These are phyloP conservation scores for Usnea hakonensis DNA, from an alignment of 495 filamentous ascomycete species.

Conservation along the genomic window DNA sequence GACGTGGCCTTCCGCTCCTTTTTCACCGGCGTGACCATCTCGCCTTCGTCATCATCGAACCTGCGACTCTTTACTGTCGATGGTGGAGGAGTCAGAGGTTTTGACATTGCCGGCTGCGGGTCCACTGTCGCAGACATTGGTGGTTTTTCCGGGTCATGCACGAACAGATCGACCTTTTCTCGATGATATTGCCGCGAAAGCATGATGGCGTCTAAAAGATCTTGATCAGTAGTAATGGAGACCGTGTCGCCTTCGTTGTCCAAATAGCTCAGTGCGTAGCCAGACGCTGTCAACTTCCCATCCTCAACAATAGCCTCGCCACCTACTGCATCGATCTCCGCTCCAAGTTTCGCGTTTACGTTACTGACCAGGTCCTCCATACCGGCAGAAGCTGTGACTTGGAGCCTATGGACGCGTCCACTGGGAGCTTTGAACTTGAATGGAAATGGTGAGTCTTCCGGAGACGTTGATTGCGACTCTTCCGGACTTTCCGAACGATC, in stretches of 20 bases:
- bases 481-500: constrained; percentile 56
- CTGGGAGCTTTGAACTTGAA: constrained; percentile 99
- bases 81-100: constrained; percentile 49
- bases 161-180: constrained; percentile 95
- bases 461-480: constrained; percentile 31
- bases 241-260: constrained; percentile 98
- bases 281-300: constrained; percentile 68
- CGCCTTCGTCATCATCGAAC: constrained; percentile 52
- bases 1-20: constrained; percentile 29
- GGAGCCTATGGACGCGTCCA: constrained; percentile 87
- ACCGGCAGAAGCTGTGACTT: constrained; percentile 71
- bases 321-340: constrained; percentile 80
- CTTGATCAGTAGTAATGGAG: constrained; percentile 91
- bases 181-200: constrained; percentile 66
- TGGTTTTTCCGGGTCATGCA: constrained; percentile 85
- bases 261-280: constrained; percentile 90
- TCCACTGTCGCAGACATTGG: constrained; percentile 62
- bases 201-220: constrained; percentile 82
- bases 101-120: constrained; percentile 51
- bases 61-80: constrained; percentile 53
- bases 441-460: constrained; percentile 72
- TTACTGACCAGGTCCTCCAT: constrained; percentile 71
- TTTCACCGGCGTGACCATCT: constrained; percentile 50
- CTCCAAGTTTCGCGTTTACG: constrained; percentile 78
- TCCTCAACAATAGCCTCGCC: constrained; percentile 67